A percentile compares a stretch with the other conserved stretches of the same genome.
Evolutionary conservation across 768 basidiomycete species (phyloP).

Genomic region (Podaxis sp.): DNA sequence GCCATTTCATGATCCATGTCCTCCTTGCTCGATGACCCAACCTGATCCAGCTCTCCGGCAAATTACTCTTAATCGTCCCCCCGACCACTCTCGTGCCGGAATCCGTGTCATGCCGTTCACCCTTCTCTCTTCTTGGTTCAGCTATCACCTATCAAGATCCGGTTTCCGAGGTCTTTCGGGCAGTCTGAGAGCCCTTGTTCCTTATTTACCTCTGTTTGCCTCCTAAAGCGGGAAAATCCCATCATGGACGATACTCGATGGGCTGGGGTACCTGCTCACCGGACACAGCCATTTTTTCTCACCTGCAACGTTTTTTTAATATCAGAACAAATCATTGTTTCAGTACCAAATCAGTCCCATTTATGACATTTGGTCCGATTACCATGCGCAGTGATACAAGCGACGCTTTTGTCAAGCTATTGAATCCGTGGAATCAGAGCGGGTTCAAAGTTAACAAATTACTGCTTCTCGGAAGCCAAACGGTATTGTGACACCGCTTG

Average conservation of each 20-base stretch:
- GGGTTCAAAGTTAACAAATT: slow-evolving; percentile 3
- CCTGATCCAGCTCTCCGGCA: slow-evolving; percentile 10
- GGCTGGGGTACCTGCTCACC: slow-evolving; percentile 24
- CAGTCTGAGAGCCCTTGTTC: slow-evolving; percentile 27
- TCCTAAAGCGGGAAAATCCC: slow-evolving; percentile 16
- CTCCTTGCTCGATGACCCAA: not conserved
- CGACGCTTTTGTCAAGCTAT: slow-evolving; percentile 4
- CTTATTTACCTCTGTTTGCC: not conserved
- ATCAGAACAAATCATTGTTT: slow-evolving; percentile 20
- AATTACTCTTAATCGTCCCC: slow-evolving; percentile 16
- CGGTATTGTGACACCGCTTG: slow-evolving; percentile 9
- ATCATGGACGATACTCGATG: slow-evolving; percentile 17
- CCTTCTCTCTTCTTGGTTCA: slow-evolving; percentile 23
- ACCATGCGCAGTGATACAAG: slow-evolving; percentile 20
- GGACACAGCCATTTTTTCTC: slow-evolving; percentile 25
- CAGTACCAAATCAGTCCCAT: slow-evolving; percentile 16
- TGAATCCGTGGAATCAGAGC: slow-evolving; percentile 15
- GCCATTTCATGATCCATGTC: not conserved
- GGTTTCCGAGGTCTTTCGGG: slow-evolving; percentile 37
- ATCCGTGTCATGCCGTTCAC: slow-evolving; percentile 29
- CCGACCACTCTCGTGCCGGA: slow-evolving; percentile 28
- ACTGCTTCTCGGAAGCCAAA: slow-evolving; percentile 9
- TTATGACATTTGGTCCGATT: slow-evolving; percentile 24
- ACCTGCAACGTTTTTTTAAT: slow-evolving; percentile 52
- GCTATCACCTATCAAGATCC: slow-evolving; percentile 45